A percentile compares a stretch with the other conserved stretches of the same genome.
Conservation (phyloP, 805 yeast genomes). For the Nakazawaea peltata region DNA sequence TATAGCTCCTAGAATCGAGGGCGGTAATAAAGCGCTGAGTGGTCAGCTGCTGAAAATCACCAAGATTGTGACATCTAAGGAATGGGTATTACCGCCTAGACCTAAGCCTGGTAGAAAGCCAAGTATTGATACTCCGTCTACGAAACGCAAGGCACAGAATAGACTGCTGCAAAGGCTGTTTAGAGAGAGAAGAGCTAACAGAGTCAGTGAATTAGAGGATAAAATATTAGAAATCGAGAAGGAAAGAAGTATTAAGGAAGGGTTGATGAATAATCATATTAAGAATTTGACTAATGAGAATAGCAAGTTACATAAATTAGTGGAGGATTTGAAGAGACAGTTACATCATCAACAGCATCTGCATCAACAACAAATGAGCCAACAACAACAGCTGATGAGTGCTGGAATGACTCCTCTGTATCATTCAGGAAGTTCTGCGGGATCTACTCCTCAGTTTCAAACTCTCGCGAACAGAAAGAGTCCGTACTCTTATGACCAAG, state of each 20-base stretch:
- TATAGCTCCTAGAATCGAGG: conserved; percentile 5
- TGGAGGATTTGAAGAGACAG: conserved; percentile 30
- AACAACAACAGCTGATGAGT: neutral
- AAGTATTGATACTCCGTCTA: conserved; percentile 65
- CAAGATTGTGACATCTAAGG: conserved; percentile 48
- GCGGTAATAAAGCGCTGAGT: neutral
- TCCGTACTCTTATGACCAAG: neutral
- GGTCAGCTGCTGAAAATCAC: conserved; percentile 20
- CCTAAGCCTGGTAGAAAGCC: conserved; percentile 50
- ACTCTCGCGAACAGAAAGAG: neutral
- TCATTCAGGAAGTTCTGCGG: neutral
- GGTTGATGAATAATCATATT: conserved; percentile 43
- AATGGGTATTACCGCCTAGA: conserved; percentile 55
- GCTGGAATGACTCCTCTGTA: neutral
- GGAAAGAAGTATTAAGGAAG: conserved; percentile 54
- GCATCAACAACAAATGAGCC: neutral
- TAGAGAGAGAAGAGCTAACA: conserved; percentile 77
- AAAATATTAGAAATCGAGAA: conserved; percentile 60
- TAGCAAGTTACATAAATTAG: conserved; percentile 29
- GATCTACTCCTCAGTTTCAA: no score
- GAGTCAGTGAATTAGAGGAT: conserved; percentile 71
- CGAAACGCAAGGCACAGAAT: conserved; percentile 83
- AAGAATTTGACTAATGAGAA: conserved; percentile 39
- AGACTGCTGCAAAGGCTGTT: conserved; percentile 93
- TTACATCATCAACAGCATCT: conserved; percentile 13